Conservation (phyloP, 2,329 filamentous ascomycete genomes). For the Stagonosporopsis chrysanthemi region DNA sequence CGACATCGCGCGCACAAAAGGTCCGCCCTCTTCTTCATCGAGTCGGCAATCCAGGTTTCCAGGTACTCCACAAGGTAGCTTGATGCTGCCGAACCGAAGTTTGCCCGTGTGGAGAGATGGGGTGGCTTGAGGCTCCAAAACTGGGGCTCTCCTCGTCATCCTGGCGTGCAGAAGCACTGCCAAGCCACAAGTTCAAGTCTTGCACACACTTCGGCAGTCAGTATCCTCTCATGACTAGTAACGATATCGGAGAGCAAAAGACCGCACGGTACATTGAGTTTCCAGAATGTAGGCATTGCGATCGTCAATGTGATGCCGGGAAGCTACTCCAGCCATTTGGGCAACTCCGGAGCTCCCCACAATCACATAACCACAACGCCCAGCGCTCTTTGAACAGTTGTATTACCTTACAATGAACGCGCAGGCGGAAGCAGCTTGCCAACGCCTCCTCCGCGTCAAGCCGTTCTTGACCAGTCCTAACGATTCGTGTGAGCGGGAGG, state of each 20-base stretch:
- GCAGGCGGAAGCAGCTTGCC: neutral
- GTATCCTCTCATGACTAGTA: constrained; percentile 9
- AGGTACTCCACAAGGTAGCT: constrained; percentile 4
- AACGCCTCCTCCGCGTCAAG: constrained; percentile 6
- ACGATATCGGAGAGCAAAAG: neutral
- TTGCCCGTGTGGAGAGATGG: constrained; percentile 30
- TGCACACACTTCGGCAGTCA: constrained; percentile 21
- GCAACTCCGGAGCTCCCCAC: neutral
- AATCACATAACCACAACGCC: neutral
- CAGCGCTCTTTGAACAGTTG: neutral
- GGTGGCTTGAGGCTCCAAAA: constrained; percentile 18
- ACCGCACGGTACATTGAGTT: neutral
- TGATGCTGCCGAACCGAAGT: constrained; percentile 28
- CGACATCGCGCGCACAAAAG: neutral
- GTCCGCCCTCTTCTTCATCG: constrained; percentile 12
- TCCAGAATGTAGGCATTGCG: constrained; percentile 1
- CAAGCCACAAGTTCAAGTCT: constrained; percentile 29
- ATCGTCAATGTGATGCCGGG: neutral
- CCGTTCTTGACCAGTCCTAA: neutral
- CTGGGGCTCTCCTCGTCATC: constrained; percentile 17
- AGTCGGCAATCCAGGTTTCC: constrained; percentile 8
- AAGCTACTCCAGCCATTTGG: neutral
- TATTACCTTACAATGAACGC: neutral
- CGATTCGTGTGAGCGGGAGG: constrained; percentile 13
- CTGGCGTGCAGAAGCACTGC: constrained; percentile 26